Evolutionary conservation across 495 filamentous ascomycete species (phyloP), one percentile per base, ranked within the genome.

Genomic region (Aspergillus leporis): DNA sequence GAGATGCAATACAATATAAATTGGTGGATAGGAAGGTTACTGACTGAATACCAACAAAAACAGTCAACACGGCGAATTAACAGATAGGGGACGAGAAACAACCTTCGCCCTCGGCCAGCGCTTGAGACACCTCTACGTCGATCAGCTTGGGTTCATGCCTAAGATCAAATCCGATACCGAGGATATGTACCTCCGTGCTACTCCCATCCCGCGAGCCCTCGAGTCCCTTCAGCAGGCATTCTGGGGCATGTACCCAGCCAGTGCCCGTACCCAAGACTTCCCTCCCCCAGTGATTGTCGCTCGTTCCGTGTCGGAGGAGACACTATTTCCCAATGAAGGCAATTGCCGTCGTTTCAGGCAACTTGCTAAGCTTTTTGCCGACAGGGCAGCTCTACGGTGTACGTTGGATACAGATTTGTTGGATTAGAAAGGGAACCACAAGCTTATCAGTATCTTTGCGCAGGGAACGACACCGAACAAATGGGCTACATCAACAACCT

Each of bases 181-280:
- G 63, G 85, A 84, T 70, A 81, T 97, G 61, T 96, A 96, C 65
- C 82, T 98, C 25, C 88, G 95, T 53, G 81, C 91, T 2, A 96
- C 91, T 0, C 89, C 91, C 0, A 85, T 98, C 38, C 88, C 88
- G 3, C 86, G 93, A 43, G 91, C 93, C 8, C 79, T 96, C 3
- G 92, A 97, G 68, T 92, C 88, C 14, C 79, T 97, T 21, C 92
- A 98, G 60, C 90, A 98, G 71, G 83, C 90, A 19, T 96, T 97
- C 70, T 84, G 80, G 65, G 94, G 93, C 16, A 83, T 98, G 71
- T 98, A 98, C 71, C 94, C 94, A 0, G 65, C 85, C 0, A 78
- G 77, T n/a, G 77, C 88, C 5, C 82, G 90, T 45, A 82, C 83
- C 3, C 75, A 82, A 21, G 74, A 78, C 36, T 87, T 93, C 66